phyloP scores from a whole-genome alignment of 2,329 filamentous ascomycete genomes.

The Calonectria naviculata region DNA sequence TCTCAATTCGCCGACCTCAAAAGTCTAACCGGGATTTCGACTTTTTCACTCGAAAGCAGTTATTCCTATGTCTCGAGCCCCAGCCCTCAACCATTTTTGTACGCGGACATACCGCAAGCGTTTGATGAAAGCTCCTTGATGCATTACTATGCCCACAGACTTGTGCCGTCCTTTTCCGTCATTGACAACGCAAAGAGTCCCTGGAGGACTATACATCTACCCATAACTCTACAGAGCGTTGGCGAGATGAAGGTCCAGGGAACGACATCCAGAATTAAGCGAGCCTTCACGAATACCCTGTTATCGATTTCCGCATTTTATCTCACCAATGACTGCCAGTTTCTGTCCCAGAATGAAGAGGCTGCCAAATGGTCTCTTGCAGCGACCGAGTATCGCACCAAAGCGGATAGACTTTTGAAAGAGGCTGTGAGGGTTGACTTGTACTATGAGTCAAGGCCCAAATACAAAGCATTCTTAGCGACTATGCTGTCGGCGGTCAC shows the following conservation, averaged over 20 bases:
- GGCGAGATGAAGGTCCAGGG: slow-evolving; percentile 35
- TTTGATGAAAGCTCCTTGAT: slow-evolving; percentile 35
- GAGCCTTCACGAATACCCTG: slow-evolving; percentile 33
- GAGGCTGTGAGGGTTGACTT: slow-evolving; percentile 31
- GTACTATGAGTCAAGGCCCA: slow-evolving; percentile 22
- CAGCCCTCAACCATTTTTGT: background rate
- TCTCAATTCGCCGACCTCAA: too few species aligned
- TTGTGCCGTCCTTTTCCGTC: slow-evolving; percentile 38
- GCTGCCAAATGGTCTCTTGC: slow-evolving; percentile 27
- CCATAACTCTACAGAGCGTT: slow-evolving; percentile 33
- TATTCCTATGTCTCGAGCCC: background rate
- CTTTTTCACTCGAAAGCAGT: background rate
- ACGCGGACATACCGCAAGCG: background rate
- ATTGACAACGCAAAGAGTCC: slow-evolving; percentile 39
- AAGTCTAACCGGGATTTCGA: too few species aligned
- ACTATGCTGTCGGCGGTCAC: slow-evolving; percentile 43
- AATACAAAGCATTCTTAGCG: slow-evolving; percentile 42
- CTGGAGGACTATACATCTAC: slow-evolving; percentile 40
- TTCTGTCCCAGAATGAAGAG: slow-evolving; percentile 12
- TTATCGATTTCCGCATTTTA: slow-evolving; percentile 39
- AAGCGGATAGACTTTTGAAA: slow-evolving; percentile 35
- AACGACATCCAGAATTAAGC: slow-evolving; percentile 31
- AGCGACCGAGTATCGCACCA: slow-evolving; percentile 14
- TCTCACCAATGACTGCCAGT: slow-evolving; percentile 31
- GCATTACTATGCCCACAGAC: slow-evolving; percentile 34